Base-by-base conservation (phyloP, 352 stramenopile species). In the Phytophthora pseudosyringae region DNA sequence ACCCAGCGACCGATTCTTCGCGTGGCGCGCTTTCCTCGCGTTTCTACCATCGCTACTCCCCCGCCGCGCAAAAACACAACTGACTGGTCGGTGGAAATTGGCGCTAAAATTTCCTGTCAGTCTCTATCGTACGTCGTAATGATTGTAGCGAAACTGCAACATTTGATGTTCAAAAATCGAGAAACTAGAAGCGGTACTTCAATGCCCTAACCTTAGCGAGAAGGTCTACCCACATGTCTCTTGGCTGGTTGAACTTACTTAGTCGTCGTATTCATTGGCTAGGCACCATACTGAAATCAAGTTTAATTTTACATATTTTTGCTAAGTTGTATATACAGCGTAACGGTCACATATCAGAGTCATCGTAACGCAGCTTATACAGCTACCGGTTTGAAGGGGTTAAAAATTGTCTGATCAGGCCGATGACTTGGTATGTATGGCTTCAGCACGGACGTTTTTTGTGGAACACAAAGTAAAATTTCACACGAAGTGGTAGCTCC, bases 251-350 rank as follows among this genome's bases (percentile, higher is more conserved):
- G n/a, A n/a, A n/a, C n/a, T n/a, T n/a, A n/a, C n/a, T n/a, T n/a
- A n/a, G n/a, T n/a, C n/a, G n/a, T n/a, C n/a, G n/a, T 49, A 3
- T 35, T 3, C 25, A 44, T 33, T 31, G 10, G 7, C 1, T 2
- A 31, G 7, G 0, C n/a, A 9, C 18, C 15, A 59, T 59, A 59
- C 2, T 59, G 50, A 59, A 59, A 59, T 7, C 12, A 39, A 41
- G 26, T 1, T 35, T 39, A 58, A 39, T 18, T 40, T 49, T 40
- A 0, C 51, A 26, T 59, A 59, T n/a, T n/a, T 48, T n/a, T n/a
- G n/a, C n/a, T n/a, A n/a, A n/a, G 51, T 38, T 49, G 38, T 59
- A 59, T 59, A 59, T 59, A 49, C 38, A 59, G 51, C 38, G 29
- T 59, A 49, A 47, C 3, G n/a, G n/a, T n/a, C n/a, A n/a, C n/a